phyloP scores from a whole-genome alignment of 225 moss, liverwort and hornwort species.

The Antitrichia curtipendula region DNA sequence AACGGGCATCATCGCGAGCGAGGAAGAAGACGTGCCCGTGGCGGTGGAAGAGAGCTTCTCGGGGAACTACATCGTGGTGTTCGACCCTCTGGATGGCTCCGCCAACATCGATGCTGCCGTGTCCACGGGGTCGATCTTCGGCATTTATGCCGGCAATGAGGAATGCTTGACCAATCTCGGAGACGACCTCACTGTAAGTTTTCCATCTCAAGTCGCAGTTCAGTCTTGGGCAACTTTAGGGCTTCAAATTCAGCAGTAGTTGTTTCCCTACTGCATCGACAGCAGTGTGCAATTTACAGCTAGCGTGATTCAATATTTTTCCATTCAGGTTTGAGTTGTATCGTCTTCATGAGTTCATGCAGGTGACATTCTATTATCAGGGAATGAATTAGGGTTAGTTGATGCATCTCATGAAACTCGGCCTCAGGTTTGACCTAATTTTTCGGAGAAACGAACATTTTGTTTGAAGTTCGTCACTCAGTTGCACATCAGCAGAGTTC shows the following conservation, averaged over 20 bases:
- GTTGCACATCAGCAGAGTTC: not conserved
- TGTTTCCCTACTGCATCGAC: not conserved
- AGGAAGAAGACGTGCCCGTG: conserved; percentile 87
- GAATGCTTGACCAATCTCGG: conserved; percentile 61
- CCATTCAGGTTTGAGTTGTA: not conserved
- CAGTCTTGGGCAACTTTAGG: not conserved
- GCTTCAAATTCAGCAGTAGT: not conserved
- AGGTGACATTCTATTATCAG: not conserved
- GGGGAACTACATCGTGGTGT: conserved; percentile 89
- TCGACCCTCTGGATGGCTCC: conserved; percentile 93
- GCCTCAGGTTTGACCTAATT: not conserved
- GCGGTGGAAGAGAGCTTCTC: conserved; percentile 98
- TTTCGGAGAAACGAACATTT: not conserved
- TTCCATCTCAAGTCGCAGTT: not conserved
- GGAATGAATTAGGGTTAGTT: not conserved
- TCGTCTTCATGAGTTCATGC: not conserved
- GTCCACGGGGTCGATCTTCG: conserved; percentile 88
- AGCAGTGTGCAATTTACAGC: not conserved
- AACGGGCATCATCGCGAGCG: conserved; percentile 90
- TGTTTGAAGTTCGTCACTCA: not conserved
- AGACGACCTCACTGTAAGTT: conserved; percentile 27
- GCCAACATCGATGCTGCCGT: conserved; percentile 93
- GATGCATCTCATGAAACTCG: not conserved
- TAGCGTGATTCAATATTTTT: not conserved
- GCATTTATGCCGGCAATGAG: conserved; percentile 69